A percentile compares a stretch with the other conserved stretches of the same genome.
Evolutionary conservation across 2,329 filamentous ascomycete genomes (phyloP).

Genomic region (Akanthomyces muscarius): DNA sequence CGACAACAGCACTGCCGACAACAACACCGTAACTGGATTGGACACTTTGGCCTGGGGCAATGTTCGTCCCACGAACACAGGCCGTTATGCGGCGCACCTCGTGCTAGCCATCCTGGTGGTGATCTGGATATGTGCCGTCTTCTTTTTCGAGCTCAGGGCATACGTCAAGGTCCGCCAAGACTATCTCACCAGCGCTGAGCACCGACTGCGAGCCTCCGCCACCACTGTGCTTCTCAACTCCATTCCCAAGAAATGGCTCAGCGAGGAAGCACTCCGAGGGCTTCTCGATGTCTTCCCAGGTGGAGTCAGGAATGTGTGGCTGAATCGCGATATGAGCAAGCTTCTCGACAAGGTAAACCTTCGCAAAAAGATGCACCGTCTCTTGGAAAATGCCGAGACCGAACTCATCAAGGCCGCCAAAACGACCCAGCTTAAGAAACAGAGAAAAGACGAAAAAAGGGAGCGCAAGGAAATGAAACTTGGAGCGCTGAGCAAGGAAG

Average conservation of each 20-base stretch:
- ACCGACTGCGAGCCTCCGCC: constrained; percentile 86
- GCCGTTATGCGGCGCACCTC: constrained; percentile 80
- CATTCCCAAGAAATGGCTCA: constrained; percentile 89
- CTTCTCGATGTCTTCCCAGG: constrained; percentile 96
- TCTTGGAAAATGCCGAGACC: constrained; percentile 78
- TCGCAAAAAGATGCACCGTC: constrained; percentile 65
- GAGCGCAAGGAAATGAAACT: constrained; percentile 49
- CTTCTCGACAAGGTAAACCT: constrained; percentile 79
- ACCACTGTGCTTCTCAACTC: constrained; percentile 91
- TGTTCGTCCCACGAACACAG: constrained; percentile 59
- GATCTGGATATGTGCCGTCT: constrained; percentile 79
- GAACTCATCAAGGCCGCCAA: constrained; percentile 77
- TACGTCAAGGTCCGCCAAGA: constrained; percentile 94
- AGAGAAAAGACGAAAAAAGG: constrained; percentile 61
- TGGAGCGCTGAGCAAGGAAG: constrained; percentile 48
- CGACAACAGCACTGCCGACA: constrained; percentile 33
- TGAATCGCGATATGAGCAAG: constrained; percentile 83
- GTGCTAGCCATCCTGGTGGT: constrained; percentile 74
- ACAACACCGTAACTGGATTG: constrained; percentile 52
- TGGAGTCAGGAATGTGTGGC: constrained; percentile 92
- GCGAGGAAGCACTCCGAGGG: constrained; percentile 71
- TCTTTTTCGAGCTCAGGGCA: constrained; percentile 78
- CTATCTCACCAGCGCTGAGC: constrained; percentile 89
- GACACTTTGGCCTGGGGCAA: constrained; percentile 88
- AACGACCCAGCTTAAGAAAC: constrained; percentile 69